Evolutionary conservation across 805 yeast species (phyloP), one percentile per base, ranked within the genome.

Genomic region (Saccharomycopsis schoenii): DNA sequence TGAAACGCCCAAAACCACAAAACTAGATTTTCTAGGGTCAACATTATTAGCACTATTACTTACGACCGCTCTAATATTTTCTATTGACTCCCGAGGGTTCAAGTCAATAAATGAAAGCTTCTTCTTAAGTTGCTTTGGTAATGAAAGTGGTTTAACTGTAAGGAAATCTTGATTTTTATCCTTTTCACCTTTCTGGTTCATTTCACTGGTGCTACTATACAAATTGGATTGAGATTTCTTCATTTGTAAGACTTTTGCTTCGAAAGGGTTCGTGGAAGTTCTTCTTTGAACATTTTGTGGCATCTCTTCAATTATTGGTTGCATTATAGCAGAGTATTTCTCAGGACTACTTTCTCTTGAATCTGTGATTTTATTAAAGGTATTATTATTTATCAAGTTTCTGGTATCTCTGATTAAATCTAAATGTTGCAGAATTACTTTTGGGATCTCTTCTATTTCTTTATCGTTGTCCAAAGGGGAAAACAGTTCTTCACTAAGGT

Each of bases 391-490:
- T 4, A 47, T 47, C 25, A 47, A 25, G 17, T 21, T 19, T 24
- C 34, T 47, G 21, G 52, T 47, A 24, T 47, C 52, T 25, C 52
- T 47, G 11, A 47, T 47, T 24, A 47, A 21, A 47, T 47, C 52
- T 14, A 55, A 47, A 47, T 47, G 52, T 24, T 47, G 52, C 52
- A 47, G 52, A 21, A 47, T 12, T 4, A 24, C 34, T 21, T 47
- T 47, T 47, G 52, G 52, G 8, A 47, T 19, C 1, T 17, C 29
- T 15, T 52, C 58, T 10, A 55, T 52, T 3, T 57, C 60, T 17
- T 54, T 58, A 55, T 58, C 64, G 29, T 50, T 59, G 14, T 61
- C 64, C 51, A 62, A 57, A 11, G 64, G 64, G 4, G 39, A 34
- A 19, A 59, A 62, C 50, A 39, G 36, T 37, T 25, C 36, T 39